Conservation (phyloP, 2,329 filamentous ascomycete species). For the Venturia effusa region DNA sequence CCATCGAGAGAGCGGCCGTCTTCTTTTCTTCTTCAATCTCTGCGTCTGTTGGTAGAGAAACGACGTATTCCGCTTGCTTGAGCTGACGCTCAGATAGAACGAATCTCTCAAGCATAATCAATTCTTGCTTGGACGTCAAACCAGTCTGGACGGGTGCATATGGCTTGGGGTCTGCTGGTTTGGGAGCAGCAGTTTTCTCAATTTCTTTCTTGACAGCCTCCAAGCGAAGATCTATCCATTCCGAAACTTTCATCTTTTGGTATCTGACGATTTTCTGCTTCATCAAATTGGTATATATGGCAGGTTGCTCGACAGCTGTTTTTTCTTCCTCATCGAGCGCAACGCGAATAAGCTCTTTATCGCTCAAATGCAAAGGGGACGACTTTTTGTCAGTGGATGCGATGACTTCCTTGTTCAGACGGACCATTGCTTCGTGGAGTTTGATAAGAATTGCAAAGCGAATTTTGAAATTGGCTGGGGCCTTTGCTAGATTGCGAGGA, state of each 20-base stretch:
- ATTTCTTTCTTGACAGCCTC: conserved; percentile 13
- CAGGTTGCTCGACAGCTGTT: conserved; percentile 52
- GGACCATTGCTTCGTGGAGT: conserved; percentile 54
- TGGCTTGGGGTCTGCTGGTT: conserved; percentile 26
- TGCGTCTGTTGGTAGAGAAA: conserved; percentile 49
- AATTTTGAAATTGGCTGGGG: conserved; percentile 25
- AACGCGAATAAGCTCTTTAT: conserved; percentile 56
- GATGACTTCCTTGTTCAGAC: conserved; percentile 54
- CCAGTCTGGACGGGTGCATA: conserved; percentile 53
- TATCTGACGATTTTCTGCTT: conserved; percentile 69
- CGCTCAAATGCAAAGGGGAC: conserved; percentile 46
- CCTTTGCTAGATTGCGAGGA: conserved; percentile 50
- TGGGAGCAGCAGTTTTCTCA: conserved; percentile 15
- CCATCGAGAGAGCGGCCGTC: conserved; percentile 55
- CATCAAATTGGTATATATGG: conserved; percentile 73
- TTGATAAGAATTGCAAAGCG: conserved; percentile 39
- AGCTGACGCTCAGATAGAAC: conserved; percentile 54
- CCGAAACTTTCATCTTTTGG: conserved; percentile 59
- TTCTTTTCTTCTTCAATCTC: conserved; percentile 56
- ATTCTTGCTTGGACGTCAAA: conserved; percentile 56
- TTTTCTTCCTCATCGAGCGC: conserved; percentile 71
- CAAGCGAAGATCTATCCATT: conserved; percentile 54
- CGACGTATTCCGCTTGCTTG: conserved; percentile 65
- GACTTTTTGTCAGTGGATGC: conserved; percentile 41
- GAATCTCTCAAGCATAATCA: conserved; percentile 51